A percentile compares a stretch with the other conserved stretches of the same genome.
These are phyloP conservation scores for Xylaria arbuscula DNA, from an alignment of 2,329 filamentous ascomycete species.

Conservation along the genomic window DNA sequence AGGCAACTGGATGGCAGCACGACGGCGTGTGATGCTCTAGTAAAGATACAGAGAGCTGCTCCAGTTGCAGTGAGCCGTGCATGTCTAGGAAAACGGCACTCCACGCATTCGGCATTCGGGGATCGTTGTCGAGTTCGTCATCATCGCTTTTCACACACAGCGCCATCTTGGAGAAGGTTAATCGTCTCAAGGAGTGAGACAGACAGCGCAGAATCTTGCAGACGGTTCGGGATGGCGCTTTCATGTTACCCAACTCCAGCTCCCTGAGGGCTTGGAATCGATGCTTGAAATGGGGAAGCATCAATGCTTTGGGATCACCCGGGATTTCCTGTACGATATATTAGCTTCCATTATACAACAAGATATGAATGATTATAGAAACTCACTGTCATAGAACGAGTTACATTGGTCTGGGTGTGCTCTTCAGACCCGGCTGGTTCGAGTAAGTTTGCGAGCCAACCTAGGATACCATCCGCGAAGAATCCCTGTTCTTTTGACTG, in stretches of 20 bases:
- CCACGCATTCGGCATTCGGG: constrained; percentile 41
- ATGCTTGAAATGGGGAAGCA: constrained; percentile 19
- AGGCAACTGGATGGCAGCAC: constrained; percentile 42
- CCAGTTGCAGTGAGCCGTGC: constrained; percentile 28
- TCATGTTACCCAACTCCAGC: constrained; percentile 43
- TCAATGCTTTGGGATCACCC: constrained; percentile 1
- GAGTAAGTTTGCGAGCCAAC: constrained; percentile 38
- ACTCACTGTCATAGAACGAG: neutral
- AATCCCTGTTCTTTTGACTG: constrained; percentile 37
- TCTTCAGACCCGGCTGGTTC: constrained; percentile 12
- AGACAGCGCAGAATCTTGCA: constrained; percentile 34
- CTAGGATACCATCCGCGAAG: constrained; percentile 39
- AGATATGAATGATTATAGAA: neutral
- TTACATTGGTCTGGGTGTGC: neutral
- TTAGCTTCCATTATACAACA: neutral
- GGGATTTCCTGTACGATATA: neutral
- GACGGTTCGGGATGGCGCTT: constrained; percentile 28
- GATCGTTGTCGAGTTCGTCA: constrained; percentile 41
- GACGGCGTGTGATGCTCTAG: constrained; percentile 38
- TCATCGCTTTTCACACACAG: constrained; percentile 34
- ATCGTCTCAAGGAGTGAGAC: constrained; percentile 34
- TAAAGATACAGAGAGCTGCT: constrained; percentile 32
- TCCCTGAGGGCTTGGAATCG: constrained; percentile 35
- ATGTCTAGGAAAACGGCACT: constrained; percentile 38
- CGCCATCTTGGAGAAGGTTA: constrained; percentile 36